Conservation (phyloP, 1,284 basidiomycete genomes). For the Coniferiporia sulphurascens region DNA sequence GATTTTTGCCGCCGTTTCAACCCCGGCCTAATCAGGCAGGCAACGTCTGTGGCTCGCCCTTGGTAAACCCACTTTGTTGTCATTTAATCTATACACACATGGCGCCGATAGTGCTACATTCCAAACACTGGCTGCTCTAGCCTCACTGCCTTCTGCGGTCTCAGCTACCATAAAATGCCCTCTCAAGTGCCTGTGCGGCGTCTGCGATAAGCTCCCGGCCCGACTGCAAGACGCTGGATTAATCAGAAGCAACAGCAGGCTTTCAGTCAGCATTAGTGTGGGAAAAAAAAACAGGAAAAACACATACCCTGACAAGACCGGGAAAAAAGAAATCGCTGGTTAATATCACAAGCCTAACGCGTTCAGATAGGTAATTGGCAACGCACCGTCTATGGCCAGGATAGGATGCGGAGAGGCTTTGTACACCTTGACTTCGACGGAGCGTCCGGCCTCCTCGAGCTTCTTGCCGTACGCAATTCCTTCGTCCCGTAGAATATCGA, state of each 20-base stretch:
- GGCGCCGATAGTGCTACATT: background rate
- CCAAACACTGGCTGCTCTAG: background rate
- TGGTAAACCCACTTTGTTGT: too few species aligned
- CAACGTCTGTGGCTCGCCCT: too few species aligned
- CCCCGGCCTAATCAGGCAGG: too few species aligned
- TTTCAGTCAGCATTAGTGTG: background rate
- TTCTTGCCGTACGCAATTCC: conserved; percentile 62
- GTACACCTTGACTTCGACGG: conserved; percentile 52
- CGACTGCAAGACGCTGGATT: conserved; percentile 40
- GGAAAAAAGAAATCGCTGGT: background rate
- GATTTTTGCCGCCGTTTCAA: too few species aligned
- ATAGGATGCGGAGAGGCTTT: conserved; percentile 62
- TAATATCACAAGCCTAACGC: background rate
- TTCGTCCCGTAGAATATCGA: conserved; percentile 66
- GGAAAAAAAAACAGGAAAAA: conserved; percentile 5
- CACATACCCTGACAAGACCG: background rate
- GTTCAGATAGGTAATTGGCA: conserved; percentile 15
- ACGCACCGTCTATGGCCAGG: conserved; percentile 64
- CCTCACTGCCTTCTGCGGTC: background rate
- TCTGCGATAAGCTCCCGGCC: conserved; percentile 52
- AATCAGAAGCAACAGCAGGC: background rate
- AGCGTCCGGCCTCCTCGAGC: conserved; percentile 47
- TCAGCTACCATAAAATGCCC: conserved; percentile 35
- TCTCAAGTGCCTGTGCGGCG: conserved; percentile 42
- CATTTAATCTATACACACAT: too few species aligned